Base-by-base conservation (phyloP, 306 rosid genomes). In the Crotalaria pallida region DNA sequence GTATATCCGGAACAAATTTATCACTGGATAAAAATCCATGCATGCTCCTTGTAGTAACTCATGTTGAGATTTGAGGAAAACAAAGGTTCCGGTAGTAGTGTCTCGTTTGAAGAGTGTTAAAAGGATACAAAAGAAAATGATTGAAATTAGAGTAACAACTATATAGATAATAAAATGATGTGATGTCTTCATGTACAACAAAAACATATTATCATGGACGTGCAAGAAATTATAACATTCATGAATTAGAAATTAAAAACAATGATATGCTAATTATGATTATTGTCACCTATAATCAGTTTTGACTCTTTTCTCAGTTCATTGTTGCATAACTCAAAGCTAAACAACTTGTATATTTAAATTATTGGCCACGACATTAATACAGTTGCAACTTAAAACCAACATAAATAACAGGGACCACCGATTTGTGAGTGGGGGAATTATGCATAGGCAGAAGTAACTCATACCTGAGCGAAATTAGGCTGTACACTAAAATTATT, bases 401-500 rank as follows among this genome's bases (percentile, higher is more conserved):
- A 27, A 65, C 23, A 64, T 64, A 23, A 2, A 27, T 27, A 27
- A 27, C 56, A n/a, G 9, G 71, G 43, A 13, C 71, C 41, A 36
- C 53, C 21, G 13, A 7, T 13, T 44, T 44, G 13, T 63, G 53
- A 43, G 12, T 18, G 17, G 50, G 17, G 50, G 45, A 24, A 31
- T 17, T n/a, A 8, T 10, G 29, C 15, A 33, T 26, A n/a, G 45
- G 13, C n/a, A 10, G 45, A 10, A 40, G n/a, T 40, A 40, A 3
- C 45, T 68, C 24, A 9, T 18, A 21, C 10, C 23, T 53, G 55
- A 36, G 66, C 81, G 53, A 60, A 73, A 38, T 47, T 68, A 29
- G 49, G 78, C 64, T 77, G 78, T 33, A 63, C 38, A 5, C 5
- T 33, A 33, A n/a, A n/a, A 67, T 60, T 22, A 22, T 45, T 55